Conservation (phyloP, 805 yeast genomes). For the Schwanniomyces vanrijiae region DNA sequence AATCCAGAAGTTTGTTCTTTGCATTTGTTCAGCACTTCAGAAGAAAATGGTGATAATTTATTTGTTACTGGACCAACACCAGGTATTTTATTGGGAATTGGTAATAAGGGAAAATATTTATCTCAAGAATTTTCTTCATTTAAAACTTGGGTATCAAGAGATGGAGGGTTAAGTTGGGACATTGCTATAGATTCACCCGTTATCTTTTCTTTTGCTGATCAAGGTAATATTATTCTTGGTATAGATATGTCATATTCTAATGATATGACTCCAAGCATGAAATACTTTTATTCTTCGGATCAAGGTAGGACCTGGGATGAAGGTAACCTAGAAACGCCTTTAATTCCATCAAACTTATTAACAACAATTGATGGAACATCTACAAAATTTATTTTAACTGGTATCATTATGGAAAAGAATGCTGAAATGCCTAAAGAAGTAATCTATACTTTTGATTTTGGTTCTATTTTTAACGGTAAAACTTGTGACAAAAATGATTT, state of each 20-base stretch:
- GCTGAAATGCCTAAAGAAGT: conserved; percentile 13
- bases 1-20: conserved; percentile 50
- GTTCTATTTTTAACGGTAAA: conserved; percentile 52
- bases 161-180: conserved; percentile 78
- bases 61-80: conserved; percentile 55
- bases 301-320: conserved; percentile 70
- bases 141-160: conserved; percentile 63
- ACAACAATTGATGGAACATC: conserved; percentile 76
- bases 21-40: conserved; percentile 33
- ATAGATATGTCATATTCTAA: conserved; percentile 38
- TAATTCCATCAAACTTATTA: conserved; percentile 43
- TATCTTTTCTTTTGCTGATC: conserved; percentile 66
- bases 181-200: conserved; percentile 53
- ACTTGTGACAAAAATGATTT: conserved; percentile 52
- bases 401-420: conserved; percentile 24
- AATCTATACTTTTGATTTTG: conserved; percentile 52
- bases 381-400: conserved; percentile 52
- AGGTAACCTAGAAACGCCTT: conserved; percentile 43
- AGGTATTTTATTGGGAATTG: conserved; percentile 40
- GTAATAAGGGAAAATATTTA: conserved; percentile 28
- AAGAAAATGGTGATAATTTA: conserved; percentile 41
- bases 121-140: conserved; percentile 6
- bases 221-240: conserved; percentile 71
- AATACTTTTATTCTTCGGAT: conserved; percentile 57
- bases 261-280: conserved; percentile 7